phyloP scores from a whole-genome alignment of 352 stramenopile genomes.

The Pythium myriotylum region DNA sequence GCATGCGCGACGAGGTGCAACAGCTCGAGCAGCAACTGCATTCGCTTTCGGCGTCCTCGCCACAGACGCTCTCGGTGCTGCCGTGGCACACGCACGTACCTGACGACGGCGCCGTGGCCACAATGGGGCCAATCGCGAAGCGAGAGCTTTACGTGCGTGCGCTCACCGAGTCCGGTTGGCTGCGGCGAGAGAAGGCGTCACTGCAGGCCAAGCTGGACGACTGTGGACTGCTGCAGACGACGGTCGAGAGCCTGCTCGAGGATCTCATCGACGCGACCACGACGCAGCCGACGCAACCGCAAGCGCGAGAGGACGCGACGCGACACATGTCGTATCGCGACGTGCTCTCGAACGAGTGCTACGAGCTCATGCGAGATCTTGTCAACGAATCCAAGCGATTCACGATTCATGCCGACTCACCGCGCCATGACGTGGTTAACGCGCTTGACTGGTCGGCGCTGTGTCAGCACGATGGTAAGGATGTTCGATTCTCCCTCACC shows the following conservation, averaged over 20 bases:
- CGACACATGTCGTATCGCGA: conserved; percentile 21
- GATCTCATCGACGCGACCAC: conserved; percentile 30
- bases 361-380: conserved; percentile 32
- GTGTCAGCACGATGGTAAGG: conserved; percentile 21
- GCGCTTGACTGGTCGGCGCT: conserved; percentile 23
- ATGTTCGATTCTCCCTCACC: conserved; percentile 32
- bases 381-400: conserved; percentile 29
- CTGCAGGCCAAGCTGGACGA: conserved; percentile 31
- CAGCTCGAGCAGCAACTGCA: conserved; percentile 28
- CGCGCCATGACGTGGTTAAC: not conserved
- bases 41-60: conserved; percentile 7
- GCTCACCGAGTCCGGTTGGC: conserved; percentile 23
- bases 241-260: conserved; percentile 29
- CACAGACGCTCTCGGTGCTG: not conserved
- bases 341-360: conserved; percentile 30
- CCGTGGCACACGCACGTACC: conserved; percentile 6
- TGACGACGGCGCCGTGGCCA: not conserved
- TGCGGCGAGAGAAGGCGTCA: conserved; percentile 26
- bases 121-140: not conserved
- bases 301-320: not conserved
- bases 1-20: conserved; percentile 29
- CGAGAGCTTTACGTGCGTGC: conserved; percentile 29
- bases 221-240: conserved; percentile 27
- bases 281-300: conserved; percentile 3
- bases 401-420: conserved; percentile 9